Conservation (phyloP, 148 eudicot genomes). For the Tetragonia tetragonoides region DNA sequence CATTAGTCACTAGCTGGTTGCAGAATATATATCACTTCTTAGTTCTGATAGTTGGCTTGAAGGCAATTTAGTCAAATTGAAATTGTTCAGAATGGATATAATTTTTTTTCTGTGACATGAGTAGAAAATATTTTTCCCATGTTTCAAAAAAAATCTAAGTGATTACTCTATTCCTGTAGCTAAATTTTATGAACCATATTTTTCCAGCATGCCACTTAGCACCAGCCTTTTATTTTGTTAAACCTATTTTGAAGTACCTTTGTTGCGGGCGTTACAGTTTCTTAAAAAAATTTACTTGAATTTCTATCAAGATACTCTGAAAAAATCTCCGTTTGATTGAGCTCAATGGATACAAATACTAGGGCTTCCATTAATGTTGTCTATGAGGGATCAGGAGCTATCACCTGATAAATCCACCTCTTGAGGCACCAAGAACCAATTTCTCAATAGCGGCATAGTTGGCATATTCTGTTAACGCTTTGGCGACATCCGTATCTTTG, state of each 20-base stretch:
- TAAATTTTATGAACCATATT: not conserved
- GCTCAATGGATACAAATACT: not conserved
- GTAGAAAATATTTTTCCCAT: not conserved
- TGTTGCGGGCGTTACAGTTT: not conserved
- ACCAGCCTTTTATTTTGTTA: not conserved
- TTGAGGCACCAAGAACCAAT: constrained; percentile 73
- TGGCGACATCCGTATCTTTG: constrained; percentile 59
- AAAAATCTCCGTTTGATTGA: not conserved
- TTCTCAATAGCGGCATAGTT: constrained; percentile 69
- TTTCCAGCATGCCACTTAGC: not conserved
- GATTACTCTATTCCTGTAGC: not conserved
- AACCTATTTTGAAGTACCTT: not conserved
- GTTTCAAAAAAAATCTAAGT: not conserved
- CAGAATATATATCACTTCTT: not conserved
- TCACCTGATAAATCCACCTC: constrained; percentile 76
- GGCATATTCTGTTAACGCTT: constrained; percentile 65
- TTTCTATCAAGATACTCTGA: not conserved
- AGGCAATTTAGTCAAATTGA: not conserved
- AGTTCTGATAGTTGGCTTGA: not conserved
- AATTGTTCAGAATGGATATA: not conserved
- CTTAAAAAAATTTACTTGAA: no score
- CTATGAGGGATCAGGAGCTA: constrained; percentile 1
- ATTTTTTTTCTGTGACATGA: no score
- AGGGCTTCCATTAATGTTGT: not conserved
- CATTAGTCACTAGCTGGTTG: not conserved